Evolutionary conservation across 352 stramenopile genomes (phyloP).

Genomic region (Stephanocyclus meneghinianus): DNA sequence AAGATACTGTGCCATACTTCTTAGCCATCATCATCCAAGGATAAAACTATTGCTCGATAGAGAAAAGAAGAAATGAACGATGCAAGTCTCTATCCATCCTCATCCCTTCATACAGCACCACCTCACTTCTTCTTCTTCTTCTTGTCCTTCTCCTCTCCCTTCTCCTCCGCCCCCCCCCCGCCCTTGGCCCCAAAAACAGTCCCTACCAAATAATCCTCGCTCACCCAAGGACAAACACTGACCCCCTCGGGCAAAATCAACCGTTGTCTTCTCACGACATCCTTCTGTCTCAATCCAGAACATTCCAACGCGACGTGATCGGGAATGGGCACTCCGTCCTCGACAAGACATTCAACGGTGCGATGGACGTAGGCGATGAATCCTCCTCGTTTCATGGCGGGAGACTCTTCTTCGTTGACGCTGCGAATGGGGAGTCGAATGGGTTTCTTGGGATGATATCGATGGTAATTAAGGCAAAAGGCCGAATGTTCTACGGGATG

Average conservation of each 20-base stretch:
- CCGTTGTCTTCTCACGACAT: constrained; percentile 68
- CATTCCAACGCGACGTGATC: constrained; percentile 73
- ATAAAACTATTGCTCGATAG: no score
- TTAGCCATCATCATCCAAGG: no score
- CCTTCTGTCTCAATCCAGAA: constrained; percentile 64
- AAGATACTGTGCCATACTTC: no score
- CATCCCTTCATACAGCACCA: no score
- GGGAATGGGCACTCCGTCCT: constrained; percentile 66
- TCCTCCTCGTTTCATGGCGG: constrained; percentile 91
- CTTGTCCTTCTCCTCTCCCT: background rate
- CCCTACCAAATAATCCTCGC: constrained; percentile 66
- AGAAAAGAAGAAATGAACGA: no score
- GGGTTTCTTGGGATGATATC: constrained; percentile 89
- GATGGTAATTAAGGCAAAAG: constrained; percentile 89
- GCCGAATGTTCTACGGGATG: constrained; percentile 67
- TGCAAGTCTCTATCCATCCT: no score
- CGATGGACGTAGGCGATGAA: constrained; percentile 85
- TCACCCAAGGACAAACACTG: constrained; percentile 45
- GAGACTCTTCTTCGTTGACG: constrained; percentile 91
- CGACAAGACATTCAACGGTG: constrained; percentile 65
- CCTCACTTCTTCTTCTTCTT: background rate
- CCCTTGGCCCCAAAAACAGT: constrained; percentile 60
- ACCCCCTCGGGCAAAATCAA: constrained; percentile 73
- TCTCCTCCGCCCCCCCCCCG: constrained; percentile 23
- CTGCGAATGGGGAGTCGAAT: constrained; percentile 90